A percentile compares a stretch with the other conserved stretches of the same genome.
phyloP scores from a whole-genome alignment of 805 yeast species.

The Nakazawaea ishiwadae region DNA sequence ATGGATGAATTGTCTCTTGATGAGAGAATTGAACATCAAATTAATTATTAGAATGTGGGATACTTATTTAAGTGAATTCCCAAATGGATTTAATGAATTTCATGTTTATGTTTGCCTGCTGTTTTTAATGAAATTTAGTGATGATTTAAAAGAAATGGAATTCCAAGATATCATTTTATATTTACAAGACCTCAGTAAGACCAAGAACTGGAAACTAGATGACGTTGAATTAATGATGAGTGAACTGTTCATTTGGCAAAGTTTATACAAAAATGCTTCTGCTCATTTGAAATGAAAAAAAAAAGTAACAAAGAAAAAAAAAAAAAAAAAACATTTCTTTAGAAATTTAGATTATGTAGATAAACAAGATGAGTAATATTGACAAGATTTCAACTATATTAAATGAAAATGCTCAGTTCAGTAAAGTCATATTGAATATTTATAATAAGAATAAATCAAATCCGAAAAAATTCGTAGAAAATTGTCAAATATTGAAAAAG shows the following conservation, averaged over 20 bases:
- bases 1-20: slow-evolving; percentile 97
- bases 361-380: not conserved
- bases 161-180: slow-evolving; percentile 93
- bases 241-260: slow-evolving; percentile 97
- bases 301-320: not conserved
- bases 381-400: slow-evolving; percentile 4
- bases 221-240: slow-evolving; percentile 89
- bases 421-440: slow-evolving; percentile 3
- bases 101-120: slow-evolving; percentile 98
- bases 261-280: slow-evolving; percentile 81
- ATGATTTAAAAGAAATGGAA: slow-evolving; percentile 74
- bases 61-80: slow-evolving; percentile 75
- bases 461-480: not conserved
- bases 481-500: slow-evolving; percentile 4
- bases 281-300: slow-evolving; percentile 61
- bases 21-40: slow-evolving; percentile 83
- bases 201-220: slow-evolving; percentile 77
- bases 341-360: not conserved
- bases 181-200: slow-evolving; percentile 79
- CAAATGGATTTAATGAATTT: slow-evolving; percentile 81
- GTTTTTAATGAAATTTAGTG: slow-evolving; percentile 83
- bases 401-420: slow-evolving; percentile 6
- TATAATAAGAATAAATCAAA: not conserved
- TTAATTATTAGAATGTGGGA: slow-evolving; percentile 97
- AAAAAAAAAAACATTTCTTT: not conserved